These are phyloP conservation scores for Sherardia arvensis DNA, from an alignment of 257 asterid genomes.

Conservation along the genomic window DNA sequence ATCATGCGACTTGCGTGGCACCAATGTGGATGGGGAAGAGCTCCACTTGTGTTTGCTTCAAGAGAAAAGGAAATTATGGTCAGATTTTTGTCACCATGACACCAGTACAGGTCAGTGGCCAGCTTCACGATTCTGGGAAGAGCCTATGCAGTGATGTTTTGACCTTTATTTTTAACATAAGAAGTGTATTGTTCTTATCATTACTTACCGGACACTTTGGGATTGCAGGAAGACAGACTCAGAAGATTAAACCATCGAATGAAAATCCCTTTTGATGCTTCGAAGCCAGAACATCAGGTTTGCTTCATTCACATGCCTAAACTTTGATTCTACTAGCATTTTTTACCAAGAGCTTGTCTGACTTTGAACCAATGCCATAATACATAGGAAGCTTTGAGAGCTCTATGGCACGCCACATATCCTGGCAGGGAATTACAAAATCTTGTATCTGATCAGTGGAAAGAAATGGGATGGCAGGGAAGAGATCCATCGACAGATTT, in stretches of 20 bases:
- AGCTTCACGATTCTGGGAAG: background rate
- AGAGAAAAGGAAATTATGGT: slow-evolving; percentile 40
- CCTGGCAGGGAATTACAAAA: slow-evolving; percentile 58
- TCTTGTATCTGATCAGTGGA: slow-evolving; percentile 88
- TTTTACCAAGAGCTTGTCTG: slow-evolving; percentile 1
- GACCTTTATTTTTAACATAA: slow-evolving; percentile 1
- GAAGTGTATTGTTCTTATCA: background rate
- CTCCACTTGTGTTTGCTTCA: slow-evolving; percentile 77
- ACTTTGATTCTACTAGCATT: background rate
- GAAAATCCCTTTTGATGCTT: slow-evolving; percentile 59
- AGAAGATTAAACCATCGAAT: slow-evolving; percentile 61
- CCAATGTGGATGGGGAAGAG: slow-evolving; percentile 60
- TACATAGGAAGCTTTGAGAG: slow-evolving; percentile 63
- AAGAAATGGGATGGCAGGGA: slow-evolving; percentile 98
- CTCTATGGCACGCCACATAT: slow-evolving; percentile 73
- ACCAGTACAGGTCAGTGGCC: slow-evolving; percentile 48
- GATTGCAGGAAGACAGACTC: slow-evolving; percentile 55
- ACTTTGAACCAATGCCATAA: background rate
- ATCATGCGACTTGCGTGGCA: slow-evolving; percentile 37
- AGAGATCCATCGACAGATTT: slow-evolving; percentile 93
- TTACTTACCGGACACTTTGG: background rate
- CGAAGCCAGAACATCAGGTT: slow-evolving; percentile 76
- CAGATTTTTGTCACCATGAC: slow-evolving; percentile 49
- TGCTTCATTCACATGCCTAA: background rate
- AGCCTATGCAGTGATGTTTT: background rate